These are phyloP conservation scores for Penicillium vulpinum DNA, from an alignment of 2,329 filamentous ascomycete species.

Conservation along the genomic window DNA sequence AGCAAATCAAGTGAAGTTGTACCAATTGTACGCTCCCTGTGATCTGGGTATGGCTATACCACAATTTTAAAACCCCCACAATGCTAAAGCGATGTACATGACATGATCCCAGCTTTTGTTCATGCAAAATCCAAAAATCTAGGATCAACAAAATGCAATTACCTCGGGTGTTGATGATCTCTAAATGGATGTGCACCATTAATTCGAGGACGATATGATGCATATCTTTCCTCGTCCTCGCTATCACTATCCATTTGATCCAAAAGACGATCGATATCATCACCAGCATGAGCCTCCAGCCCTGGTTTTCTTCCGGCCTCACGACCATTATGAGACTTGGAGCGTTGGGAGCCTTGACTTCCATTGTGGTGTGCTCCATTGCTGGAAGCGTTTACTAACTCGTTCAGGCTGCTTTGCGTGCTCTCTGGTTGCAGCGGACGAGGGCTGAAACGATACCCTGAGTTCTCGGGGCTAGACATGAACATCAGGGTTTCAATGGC, in stretches of 20 bases:
- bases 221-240: slow-evolving; percentile 32
- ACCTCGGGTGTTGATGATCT: slow-evolving; percentile 8
- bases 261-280: slow-evolving; percentile 44
- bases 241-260: slow-evolving; percentile 44
- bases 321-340: slow-evolving; percentile 10
- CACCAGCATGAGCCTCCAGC: slow-evolving; percentile 37
- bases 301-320: slow-evolving; percentile 14
- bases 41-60: not conserved
- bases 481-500: slow-evolving; percentile 53
- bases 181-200: slow-evolving; percentile 9
- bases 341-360: slow-evolving; percentile 23
- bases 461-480: slow-evolving; percentile 53
- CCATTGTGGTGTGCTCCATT: slow-evolving; percentile 6
- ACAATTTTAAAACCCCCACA: not conserved
- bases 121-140: not conserved
- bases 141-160: slow-evolving; percentile 1
- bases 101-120: not conserved
- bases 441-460: slow-evolving; percentile 44
- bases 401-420: slow-evolving; percentile 29
- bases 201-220: slow-evolving; percentile 14
- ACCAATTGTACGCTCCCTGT: not conserved
- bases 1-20: not conserved
- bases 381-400: slow-evolving; percentile 20
- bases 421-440: slow-evolving; percentile 25
- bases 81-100: not conserved